Evolutionary conservation across 2,329 filamentous ascomycete species (phyloP).

Genomic region (Fusarium illudens): DNA sequence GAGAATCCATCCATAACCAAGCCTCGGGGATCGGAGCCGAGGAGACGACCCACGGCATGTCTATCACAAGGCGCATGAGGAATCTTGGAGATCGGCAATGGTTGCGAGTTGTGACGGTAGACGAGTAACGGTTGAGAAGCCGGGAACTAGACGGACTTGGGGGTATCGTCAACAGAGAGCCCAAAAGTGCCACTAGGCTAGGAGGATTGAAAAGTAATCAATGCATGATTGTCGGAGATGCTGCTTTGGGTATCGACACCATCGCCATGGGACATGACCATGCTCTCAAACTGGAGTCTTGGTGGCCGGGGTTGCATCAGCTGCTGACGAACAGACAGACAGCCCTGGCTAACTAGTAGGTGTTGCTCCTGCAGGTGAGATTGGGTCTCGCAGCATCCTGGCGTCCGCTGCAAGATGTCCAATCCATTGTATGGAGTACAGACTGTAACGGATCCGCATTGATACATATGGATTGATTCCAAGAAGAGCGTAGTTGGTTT

Average conservation of each 20-base stretch:
- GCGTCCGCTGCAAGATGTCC: not conserved
- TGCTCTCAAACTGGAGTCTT: not conserved
- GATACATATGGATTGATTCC: not conserved
- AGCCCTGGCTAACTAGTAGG: too few species aligned
- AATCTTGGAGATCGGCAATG: not conserved
- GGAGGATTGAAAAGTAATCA: not conserved
- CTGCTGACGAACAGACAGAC: not conserved
- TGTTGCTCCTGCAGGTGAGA: not conserved
- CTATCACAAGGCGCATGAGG: not conserved
- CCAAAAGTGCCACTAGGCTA: not conserved
- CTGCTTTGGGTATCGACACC: not conserved
- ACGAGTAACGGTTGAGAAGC: not conserved
- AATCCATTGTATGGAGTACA: too few species aligned
- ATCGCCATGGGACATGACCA: not conserved
- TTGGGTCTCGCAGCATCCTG: not conserved
- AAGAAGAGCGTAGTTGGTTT: not conserved
- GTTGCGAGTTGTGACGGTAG: not conserved
- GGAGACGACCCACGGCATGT: not conserved
- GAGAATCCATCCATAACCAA: not conserved
- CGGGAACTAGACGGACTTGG: constrained; percentile 1
- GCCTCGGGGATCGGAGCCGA: not conserved
- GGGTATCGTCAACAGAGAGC: not conserved
- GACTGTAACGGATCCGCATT: not conserved
- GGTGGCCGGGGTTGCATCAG: not conserved
- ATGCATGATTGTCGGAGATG: not conserved